Percentiles rank a stretch among this genome's conserved stretches.
phyloP scores from a whole-genome alignment of 1,284 basidiomycete species.

The Macrocystidia cucumis region DNA sequence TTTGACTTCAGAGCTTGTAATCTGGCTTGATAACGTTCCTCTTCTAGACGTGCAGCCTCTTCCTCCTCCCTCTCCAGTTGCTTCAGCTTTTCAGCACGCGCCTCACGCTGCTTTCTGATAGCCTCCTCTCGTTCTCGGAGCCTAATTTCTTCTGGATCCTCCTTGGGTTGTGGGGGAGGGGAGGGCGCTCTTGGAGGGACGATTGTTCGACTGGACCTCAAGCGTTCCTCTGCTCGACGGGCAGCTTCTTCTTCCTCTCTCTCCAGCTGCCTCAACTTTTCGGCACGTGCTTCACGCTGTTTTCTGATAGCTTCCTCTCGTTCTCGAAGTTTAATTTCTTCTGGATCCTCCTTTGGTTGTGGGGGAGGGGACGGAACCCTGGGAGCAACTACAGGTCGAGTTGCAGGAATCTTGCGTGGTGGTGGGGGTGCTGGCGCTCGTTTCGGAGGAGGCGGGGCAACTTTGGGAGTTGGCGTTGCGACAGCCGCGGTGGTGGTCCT shows the following conservation, averaged over 20 bases:
- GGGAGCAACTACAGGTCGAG: conserved; percentile 26
- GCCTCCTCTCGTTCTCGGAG: conserved; percentile 58
- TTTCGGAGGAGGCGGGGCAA: conserved; percentile 27
- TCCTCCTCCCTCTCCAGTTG: conserved; percentile 67
- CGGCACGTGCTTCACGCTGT: conserved; percentile 47
- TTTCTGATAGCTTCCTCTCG: conserved; percentile 64
- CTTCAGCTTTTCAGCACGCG: conserved; percentile 50
- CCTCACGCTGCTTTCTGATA: conserved; percentile 50
- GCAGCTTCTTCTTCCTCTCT: conserved; percentile 64
- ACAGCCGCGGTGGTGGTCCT: conserved; percentile 25
- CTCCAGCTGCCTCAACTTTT: conserved; percentile 61
- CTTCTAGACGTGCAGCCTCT: conserved; percentile 47
- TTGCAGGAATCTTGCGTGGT: conserved; percentile 30
- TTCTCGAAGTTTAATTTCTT: conserved; percentile 54
- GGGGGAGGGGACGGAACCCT: conserved; percentile 26
- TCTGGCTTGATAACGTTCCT: conserved; percentile 50
- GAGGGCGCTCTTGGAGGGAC: no score
- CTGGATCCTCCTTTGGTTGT: conserved; percentile 43
- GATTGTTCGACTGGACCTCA: no score
- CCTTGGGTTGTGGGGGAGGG: no score
- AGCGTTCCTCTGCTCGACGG: conserved; percentile 56
- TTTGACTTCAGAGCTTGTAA: conserved; percentile 39
- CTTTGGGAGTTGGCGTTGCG: conserved; percentile 31
- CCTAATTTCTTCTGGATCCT: conserved; percentile 42
- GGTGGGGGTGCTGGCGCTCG: conserved; percentile 41